Evolutionary conservation across 1,284 basidiomycete genomes (phyloP), one percentile per base, ranked within the genome.

Genomic region (Paramarasmius palmivorus): DNA sequence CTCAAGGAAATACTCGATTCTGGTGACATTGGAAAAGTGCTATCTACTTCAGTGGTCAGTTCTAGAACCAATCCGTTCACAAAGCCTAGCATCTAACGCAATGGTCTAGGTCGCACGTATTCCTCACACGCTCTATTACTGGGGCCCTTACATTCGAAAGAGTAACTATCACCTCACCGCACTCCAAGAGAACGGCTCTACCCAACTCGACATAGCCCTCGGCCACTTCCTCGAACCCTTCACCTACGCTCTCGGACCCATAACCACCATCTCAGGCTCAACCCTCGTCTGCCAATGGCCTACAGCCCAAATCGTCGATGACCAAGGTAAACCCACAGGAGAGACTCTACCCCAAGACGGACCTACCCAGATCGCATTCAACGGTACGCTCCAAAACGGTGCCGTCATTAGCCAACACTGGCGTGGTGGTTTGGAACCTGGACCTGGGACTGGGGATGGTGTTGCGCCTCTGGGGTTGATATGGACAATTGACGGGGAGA

Each of bases 401-500:
- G 63, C 64, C 7, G 39, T 69, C 2, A 63, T 61, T 20, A 69
- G 57, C 45, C 49, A 70, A 8, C 57, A 62, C 14, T 67, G 64
- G 59, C 63, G 68, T 15, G 57, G 54, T 0, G 70, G 71, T 5
- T 56, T 63, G 7, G 29, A 32, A 32, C 26, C 50, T 50, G 25
- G 55, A 54, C 17, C 61, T 59, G 4, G 62, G 60, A 23, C 61
- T 59, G 4, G 62, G 60, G 20, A 64, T 63, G 8, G 40, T 29
- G 9, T 39, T 19, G n/a, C 53, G 61, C 25, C 57, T 53, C 34
- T 53, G 51, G 2, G 63, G 71, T 37, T 19, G 29, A 12, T 63
- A 1, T 74, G 72, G 71, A 58, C 63, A 42, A 73, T 75, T 45
- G 68, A 73, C 38, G 72, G 72, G 8, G 72, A 73, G 39, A 63